Conservation (phyloP, 192 early-diverging fungal species). For the Coemansia sp. region DNA sequence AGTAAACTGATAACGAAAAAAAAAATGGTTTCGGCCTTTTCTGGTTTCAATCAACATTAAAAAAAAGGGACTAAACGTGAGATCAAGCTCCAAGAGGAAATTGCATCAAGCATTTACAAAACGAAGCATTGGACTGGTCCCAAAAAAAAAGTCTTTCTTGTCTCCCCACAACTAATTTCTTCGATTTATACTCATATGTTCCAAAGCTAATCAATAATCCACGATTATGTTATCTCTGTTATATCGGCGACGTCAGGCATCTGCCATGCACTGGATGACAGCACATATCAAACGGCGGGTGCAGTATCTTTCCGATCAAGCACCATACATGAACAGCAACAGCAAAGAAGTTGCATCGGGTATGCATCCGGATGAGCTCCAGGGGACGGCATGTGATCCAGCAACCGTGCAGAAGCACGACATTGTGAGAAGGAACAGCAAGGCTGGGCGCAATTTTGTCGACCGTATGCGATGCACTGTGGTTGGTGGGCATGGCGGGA, state of each 20-base stretch:
- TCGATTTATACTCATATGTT: too few relatives aligned
- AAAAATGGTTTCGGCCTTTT: too few relatives aligned
- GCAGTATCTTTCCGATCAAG: slow-evolving; percentile 5
- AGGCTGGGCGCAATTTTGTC: slow-evolving; percentile 67
- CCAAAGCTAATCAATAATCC: too few relatives aligned
- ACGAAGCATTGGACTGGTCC: too few relatives aligned
- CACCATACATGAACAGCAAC: not conserved
- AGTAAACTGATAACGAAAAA: too few relatives aligned
- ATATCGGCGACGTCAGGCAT: not conserved
- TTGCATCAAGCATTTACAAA: too few relatives aligned
- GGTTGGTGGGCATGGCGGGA: slow-evolving; percentile 69
- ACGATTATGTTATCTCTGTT: not conserved
- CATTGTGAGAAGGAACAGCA: slow-evolving; percentile 11
- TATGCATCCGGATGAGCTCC: not conserved
- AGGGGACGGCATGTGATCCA: not conserved
- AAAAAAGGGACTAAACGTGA: too few relatives aligned
- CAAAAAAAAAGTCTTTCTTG: too few relatives aligned
- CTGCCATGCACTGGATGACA: not conserved
- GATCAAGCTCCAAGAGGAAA: too few relatives aligned
- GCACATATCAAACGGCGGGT: not conserved
- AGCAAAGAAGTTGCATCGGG: not conserved
- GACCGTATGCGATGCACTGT: slow-evolving; percentile 69
- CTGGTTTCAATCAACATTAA: too few relatives aligned
- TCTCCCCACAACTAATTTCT: too few relatives aligned
- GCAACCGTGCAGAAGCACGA: not conserved